Conservation (phyloP, 148 eudicot species). For the Bassia scoparia region DNA sequence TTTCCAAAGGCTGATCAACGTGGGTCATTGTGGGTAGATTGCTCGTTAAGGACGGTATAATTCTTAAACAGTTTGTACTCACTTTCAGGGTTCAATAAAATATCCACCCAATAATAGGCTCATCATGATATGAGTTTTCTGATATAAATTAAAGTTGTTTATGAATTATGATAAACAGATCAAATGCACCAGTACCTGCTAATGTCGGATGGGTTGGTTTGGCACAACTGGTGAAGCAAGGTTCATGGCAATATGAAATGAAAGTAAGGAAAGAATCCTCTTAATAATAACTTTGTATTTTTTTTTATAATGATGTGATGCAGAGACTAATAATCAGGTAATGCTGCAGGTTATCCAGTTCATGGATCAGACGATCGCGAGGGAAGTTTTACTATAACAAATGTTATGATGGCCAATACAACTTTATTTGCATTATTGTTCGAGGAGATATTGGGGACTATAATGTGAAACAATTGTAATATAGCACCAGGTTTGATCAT, state of each 20-base stretch:
- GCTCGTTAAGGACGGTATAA: conserved; percentile 56
- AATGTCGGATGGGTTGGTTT: conserved; percentile 63
- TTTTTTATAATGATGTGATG: not conserved
- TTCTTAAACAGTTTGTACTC: not conserved
- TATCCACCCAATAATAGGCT: not conserved
- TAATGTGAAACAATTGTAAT: conserved; percentile 23
- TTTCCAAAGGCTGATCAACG: conserved; percentile 48
- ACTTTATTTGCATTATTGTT: conserved; percentile 46
- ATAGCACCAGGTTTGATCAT: conserved; percentile 41
- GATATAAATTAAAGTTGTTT: not conserved
- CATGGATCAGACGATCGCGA: conserved; percentile 43
- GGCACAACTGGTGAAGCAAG: conserved; percentile 56
- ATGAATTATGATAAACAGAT: conserved; percentile 28
- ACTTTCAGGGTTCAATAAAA: not conserved
- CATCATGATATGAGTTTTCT: not conserved
- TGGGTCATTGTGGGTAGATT: conserved; percentile 58
- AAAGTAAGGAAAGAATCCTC: conserved; percentile 40
- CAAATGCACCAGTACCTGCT: conserved; percentile 29
- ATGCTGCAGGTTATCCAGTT: conserved; percentile 71
- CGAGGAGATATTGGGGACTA: conserved; percentile 62
- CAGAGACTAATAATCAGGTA: not conserved
- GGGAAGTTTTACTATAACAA: conserved; percentile 43
- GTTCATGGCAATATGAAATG: conserved; percentile 77
- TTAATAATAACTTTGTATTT: too few relatives aligned
- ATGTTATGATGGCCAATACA: conserved; percentile 41